A percentile compares a stretch with the other conserved stretches of the same genome.
These are phyloP conservation scores for Cenococcum geophilum DNA, from an alignment of 495 filamentous ascomycete genomes.

Conservation along the genomic window DNA sequence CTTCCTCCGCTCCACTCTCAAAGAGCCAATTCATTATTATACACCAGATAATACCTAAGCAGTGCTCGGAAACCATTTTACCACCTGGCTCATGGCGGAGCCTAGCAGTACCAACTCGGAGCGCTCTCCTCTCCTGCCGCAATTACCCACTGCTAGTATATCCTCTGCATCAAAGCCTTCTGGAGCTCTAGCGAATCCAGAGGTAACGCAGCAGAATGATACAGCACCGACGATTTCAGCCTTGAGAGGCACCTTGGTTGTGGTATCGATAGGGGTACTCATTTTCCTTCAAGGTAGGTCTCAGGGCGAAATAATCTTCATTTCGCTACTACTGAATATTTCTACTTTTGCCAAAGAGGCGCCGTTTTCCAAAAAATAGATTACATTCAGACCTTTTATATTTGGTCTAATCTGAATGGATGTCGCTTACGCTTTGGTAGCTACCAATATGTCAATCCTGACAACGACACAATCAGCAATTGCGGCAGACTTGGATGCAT, in stretches of 20 bases:
- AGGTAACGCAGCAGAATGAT: slow-evolving; percentile 11
- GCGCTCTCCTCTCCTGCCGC: slow-evolving; percentile 18
- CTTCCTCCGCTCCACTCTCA: too few species aligned
- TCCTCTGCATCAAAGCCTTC: slow-evolving; percentile 19
- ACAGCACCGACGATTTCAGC: slow-evolving; percentile 9
- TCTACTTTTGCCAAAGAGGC: background rate
- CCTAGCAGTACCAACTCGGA: slow-evolving; percentile 6
- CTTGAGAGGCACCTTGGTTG: slow-evolving; percentile 22
- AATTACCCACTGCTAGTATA: slow-evolving; percentile 10
- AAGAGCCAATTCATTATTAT: too few species aligned
- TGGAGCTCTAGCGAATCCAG: slow-evolving; percentile 2
- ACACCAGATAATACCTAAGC: too few species aligned
- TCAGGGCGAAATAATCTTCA: background rate
- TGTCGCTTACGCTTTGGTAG: slow-evolving; percentile 7
- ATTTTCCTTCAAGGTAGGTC: slow-evolving; percentile 38
- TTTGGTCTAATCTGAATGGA: too few species aligned
- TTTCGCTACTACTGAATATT: background rate
- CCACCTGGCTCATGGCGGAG: too few species aligned
- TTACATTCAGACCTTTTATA: background rate
- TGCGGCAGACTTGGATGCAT: slow-evolving; percentile 64
- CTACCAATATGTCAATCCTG: slow-evolving; percentile 67
- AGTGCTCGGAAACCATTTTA: too few species aligned
- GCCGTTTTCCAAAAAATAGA: too few species aligned
- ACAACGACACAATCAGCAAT: slow-evolving; percentile 69
- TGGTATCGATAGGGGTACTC: slow-evolving; percentile 31